These are phyloP conservation scores for Fusarium siculi DNA, from an alignment of 2,329 filamentous ascomycete genomes.

Conservation along the genomic window DNA sequence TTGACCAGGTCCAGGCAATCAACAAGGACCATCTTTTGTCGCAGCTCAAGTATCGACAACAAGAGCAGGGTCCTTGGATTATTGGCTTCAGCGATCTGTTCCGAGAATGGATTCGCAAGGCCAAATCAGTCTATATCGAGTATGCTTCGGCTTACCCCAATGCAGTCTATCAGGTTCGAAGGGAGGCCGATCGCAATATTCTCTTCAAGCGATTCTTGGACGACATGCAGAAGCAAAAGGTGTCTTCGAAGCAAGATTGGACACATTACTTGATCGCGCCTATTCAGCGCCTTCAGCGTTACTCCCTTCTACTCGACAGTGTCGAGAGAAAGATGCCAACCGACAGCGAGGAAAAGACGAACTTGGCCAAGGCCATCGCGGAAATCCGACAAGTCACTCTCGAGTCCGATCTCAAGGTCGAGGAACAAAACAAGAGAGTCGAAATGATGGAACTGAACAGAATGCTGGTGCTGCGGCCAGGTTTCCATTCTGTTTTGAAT, in stretches of 20 bases:
- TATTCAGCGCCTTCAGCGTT: conserved; percentile 91
- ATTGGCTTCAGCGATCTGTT: conserved; percentile 96
- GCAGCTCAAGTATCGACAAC: conserved; percentile 95
- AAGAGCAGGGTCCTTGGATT: conserved; percentile 96
- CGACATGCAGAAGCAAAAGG: conserved; percentile 78
- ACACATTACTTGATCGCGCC: conserved; percentile 94
- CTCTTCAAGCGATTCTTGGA: conserved; percentile 89
- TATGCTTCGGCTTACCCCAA: conserved; percentile 90
- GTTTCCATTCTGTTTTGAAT: conserved; percentile 90
- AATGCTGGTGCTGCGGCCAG: conserved; percentile 86
- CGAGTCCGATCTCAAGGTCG: conserved; percentile 92
- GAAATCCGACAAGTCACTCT: conserved; percentile 90
- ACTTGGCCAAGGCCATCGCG: conserved; percentile 83
- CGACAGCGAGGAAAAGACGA: conserved; percentile 90
- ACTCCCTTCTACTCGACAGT: conserved; percentile 82
- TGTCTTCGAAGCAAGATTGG: conserved; percentile 88
- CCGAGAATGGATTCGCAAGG: conserved; percentile 97
- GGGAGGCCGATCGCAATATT: conserved; percentile 85
- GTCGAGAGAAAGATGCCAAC: conserved; percentile 85
- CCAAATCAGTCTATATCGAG: conserved; percentile 86
- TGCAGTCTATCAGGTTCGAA: conserved; percentile 83
- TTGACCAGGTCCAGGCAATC: conserved; percentile 86
- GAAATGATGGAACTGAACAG: conserved; percentile 84
- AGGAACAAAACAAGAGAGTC: conserved; percentile 91
- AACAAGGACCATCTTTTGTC: conserved; percentile 94